A percentile compares a stretch with the other conserved stretches of the same genome.
Conservation (phyloP, 768 basidiomycete genomes). For the Coprinellus micaceus region DNA sequence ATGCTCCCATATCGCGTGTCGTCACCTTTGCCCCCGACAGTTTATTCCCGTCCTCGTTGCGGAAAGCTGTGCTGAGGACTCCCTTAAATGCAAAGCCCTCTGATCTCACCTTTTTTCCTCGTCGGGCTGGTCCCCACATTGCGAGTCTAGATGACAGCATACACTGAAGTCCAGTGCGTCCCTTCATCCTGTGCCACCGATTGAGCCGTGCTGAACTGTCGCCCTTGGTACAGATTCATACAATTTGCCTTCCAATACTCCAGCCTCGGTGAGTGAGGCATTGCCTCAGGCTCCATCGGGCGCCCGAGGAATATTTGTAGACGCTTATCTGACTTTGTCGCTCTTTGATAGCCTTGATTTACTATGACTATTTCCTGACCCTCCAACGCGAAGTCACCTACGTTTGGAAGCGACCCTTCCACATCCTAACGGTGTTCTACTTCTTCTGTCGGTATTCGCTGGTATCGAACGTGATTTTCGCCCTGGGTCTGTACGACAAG, state of each 20-base stretch:
- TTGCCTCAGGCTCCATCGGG: neutral
- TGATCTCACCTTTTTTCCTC: too few relatives aligned
- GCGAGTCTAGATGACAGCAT: neutral
- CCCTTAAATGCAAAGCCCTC: too few relatives aligned
- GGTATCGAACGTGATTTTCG: slow-evolving; percentile 1
- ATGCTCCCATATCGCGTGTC: too few relatives aligned
- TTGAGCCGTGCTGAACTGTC: too few relatives aligned
- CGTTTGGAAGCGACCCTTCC: slow-evolving; percentile 7
- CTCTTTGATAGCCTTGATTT: slow-evolving; percentile 5
- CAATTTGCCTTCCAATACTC: neutral
- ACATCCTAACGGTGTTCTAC: slow-evolving; percentile 3
- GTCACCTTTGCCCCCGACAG: too few relatives aligned
- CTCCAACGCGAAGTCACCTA: slow-evolving; percentile 8
- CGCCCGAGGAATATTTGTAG: neutral
- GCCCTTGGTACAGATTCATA: neutral
- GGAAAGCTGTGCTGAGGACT: too few relatives aligned
- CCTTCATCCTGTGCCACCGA: neutral
- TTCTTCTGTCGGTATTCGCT: slow-evolving; percentile 7
- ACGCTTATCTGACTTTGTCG: neutral
- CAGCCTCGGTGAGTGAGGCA: slow-evolving; percentile 1
- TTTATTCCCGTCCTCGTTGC: too few relatives aligned
- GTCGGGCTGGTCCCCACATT: neutral
- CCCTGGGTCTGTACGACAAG: neutral
- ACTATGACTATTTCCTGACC: slow-evolving; percentile 12
- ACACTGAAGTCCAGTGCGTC: neutral